Conservation (phyloP, 2,329 filamentous ascomycete genomes). For the Dothideomycetes sp. region DNA sequence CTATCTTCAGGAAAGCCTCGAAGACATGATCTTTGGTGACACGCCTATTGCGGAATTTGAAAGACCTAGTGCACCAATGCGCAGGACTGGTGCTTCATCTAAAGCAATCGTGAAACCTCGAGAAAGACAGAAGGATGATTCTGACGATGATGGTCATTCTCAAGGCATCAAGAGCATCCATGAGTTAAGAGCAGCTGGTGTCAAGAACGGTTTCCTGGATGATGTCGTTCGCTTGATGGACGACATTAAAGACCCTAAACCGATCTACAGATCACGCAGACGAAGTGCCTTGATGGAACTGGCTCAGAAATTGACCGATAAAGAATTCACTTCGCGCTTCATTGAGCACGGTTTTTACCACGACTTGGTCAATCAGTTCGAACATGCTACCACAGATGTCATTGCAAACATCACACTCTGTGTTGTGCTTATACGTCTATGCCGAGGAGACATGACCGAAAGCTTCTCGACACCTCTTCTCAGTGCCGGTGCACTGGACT, state of each 20-base stretch:
- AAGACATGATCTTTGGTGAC: conserved; percentile 27
- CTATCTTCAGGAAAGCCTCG: conserved; percentile 44
- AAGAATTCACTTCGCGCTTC: conserved; percentile 59
- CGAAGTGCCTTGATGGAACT: conserved; percentile 48
- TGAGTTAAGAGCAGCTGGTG: conserved; percentile 51
- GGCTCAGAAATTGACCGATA: conserved; percentile 46
- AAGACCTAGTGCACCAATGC: conserved; percentile 11
- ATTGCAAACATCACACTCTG: conserved; percentile 53
- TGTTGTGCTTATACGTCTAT: conserved; percentile 54
- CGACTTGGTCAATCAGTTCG: conserved; percentile 55
- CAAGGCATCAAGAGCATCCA: conserved; percentile 48
- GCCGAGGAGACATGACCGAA: conserved; percentile 39
- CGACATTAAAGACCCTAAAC: conserved; percentile 44
- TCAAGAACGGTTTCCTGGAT: conserved; percentile 47
- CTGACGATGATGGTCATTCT: conserved; percentile 35
- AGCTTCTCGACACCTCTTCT: conserved; percentile 48
- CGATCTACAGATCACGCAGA: conserved; percentile 36
- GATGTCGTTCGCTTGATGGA: conserved; percentile 49
- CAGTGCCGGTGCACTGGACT: conserved; percentile 16
- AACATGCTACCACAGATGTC: conserved; percentile 29
- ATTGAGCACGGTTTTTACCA: conserved; percentile 64
- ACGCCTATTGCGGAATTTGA: conserved; percentile 23
- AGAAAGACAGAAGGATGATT: conserved; percentile 32
- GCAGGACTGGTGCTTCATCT: conserved; percentile 13
- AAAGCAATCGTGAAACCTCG: conserved; percentile 18